phyloP scores from a whole-genome alignment of 2,329 filamentous ascomycete genomes.

The Gaeumannomyces tritici region DNA sequence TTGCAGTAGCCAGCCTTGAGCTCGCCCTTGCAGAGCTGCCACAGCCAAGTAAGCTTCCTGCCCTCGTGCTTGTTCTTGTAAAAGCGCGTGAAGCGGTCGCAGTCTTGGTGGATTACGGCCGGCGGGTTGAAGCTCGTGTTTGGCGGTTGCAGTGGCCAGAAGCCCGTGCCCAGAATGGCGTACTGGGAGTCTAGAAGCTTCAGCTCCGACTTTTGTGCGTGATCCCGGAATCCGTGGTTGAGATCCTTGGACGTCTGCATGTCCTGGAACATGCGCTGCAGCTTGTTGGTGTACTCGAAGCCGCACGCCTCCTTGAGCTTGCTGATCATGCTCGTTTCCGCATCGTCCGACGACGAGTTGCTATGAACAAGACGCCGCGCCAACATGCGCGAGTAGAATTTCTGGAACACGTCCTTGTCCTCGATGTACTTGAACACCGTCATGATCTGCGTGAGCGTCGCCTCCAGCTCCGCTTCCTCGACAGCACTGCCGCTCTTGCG shows the following conservation, averaged over 20 bases:
- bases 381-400: slow-evolving; percentile 96
- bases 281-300: slow-evolving; percentile 98
- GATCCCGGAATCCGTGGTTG: slow-evolving; percentile 79
- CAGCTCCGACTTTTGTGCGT: slow-evolving; percentile 53
- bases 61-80: slow-evolving; percentile 97
- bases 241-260: slow-evolving; percentile 99
- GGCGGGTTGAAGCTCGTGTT: slow-evolving; percentile 85
- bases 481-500: slow-evolving; percentile 90
- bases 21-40: slow-evolving; percentile 97
- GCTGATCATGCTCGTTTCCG: slow-evolving; percentile 98
- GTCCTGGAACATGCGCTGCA: slow-evolving; percentile 99
- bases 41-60: slow-evolving; percentile 93
- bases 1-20: slow-evolving; percentile 91
- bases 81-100: slow-evolving; percentile 81
- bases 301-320: slow-evolving; percentile 98
- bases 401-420: slow-evolving; percentile 99
- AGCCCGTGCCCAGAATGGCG: slow-evolving; percentile 88
- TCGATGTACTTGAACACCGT: slow-evolving; percentile 99
- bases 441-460: slow-evolving; percentile 87
- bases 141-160: slow-evolving; percentile 88
- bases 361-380: slow-evolving; percentile 90
- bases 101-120: slow-evolving; percentile 72
- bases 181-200: slow-evolving; percentile 80
- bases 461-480: slow-evolving; percentile 89
- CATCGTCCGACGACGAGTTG: slow-evolving; percentile 92